Evolutionary conservation across 2,329 filamentous ascomycete species (phyloP).

Genomic region (Chaetomiaceae sp.): DNA sequence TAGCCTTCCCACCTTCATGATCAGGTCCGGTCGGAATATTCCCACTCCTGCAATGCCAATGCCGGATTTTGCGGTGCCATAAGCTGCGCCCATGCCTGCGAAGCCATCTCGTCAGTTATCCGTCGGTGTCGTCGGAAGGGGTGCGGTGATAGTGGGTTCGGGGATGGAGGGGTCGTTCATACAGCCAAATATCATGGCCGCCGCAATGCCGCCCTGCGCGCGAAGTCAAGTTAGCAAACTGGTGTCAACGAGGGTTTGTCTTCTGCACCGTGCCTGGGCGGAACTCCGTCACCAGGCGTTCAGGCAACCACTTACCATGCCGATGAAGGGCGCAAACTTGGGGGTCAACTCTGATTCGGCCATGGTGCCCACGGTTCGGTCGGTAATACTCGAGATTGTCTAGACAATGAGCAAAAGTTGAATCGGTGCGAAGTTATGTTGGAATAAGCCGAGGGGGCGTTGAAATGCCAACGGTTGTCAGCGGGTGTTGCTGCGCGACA

Average conservation of each 20-base stretch:
- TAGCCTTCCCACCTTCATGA: constrained; percentile 68
- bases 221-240: constrained; percentile 21
- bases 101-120: constrained; percentile 18
- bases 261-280: neutral
- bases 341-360: constrained; percentile 60
- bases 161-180: constrained; percentile 36
- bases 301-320: constrained; percentile 62
- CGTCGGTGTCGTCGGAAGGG: constrained; percentile 4
- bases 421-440: neutral
- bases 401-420: neutral
- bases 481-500: constrained; percentile 7
- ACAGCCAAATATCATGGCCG: constrained; percentile 83
- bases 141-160: neutral
- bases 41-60: constrained; percentile 84
- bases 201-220: constrained; percentile 67
- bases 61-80: constrained; percentile 82
- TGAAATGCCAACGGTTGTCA: neutral
- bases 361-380: constrained; percentile 35
- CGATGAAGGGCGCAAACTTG: constrained; percentile 82
- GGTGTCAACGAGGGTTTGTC: neutral
- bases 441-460: neutral
- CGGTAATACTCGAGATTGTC: neutral
- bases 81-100: constrained; percentile 68
- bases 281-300: neutral
- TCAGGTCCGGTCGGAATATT: constrained; percentile 78